Conservation (phyloP, 148 eudicot genomes). For the Beta vulgaris region DNA sequence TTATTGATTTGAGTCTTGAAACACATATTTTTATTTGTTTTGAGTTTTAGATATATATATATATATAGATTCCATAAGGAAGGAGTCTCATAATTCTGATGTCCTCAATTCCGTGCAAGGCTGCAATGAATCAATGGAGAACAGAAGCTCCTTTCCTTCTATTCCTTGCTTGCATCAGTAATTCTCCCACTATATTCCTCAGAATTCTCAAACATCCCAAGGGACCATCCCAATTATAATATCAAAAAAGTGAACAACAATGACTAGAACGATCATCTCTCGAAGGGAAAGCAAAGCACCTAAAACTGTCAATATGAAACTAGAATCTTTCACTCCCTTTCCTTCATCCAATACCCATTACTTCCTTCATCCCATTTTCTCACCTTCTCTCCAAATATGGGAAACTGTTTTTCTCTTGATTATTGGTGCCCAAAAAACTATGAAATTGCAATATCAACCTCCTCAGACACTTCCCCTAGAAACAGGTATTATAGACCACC, state of each 20-base stretch:
- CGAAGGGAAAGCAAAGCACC: slow-evolving; percentile 34
- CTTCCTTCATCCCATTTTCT: neutral
- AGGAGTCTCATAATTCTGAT: too few relatives aligned
- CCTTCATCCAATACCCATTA: neutral
- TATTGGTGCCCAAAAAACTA: slow-evolving; percentile 20
- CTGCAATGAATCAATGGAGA: too few relatives aligned
- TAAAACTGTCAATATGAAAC: slow-evolving; percentile 12
- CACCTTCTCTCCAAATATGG: slow-evolving; percentile 13
- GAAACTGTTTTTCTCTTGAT: slow-evolving; percentile 28
- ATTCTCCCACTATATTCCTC: too few relatives aligned
- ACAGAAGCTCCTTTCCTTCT: neutral
- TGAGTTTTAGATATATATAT: too few relatives aligned
- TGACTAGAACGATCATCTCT: slow-evolving; percentile 13
- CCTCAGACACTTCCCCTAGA: slow-evolving; percentile 25
- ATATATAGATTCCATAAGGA: too few relatives aligned
- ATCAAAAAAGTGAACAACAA: slow-evolving; percentile 11
- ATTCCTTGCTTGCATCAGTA: neutral
- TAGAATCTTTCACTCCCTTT: neutral
- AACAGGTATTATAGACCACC: slow-evolving; percentile 22
- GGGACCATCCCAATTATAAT: too few relatives aligned
- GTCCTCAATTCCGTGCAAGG: too few relatives aligned
- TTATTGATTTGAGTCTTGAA: too few relatives aligned
- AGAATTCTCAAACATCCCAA: too few relatives aligned
- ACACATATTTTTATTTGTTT: too few relatives aligned
- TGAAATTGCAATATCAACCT: slow-evolving; percentile 45